Conservation (phyloP, 495 filamentous ascomycete genomes). For the Podospora comata region DNA sequence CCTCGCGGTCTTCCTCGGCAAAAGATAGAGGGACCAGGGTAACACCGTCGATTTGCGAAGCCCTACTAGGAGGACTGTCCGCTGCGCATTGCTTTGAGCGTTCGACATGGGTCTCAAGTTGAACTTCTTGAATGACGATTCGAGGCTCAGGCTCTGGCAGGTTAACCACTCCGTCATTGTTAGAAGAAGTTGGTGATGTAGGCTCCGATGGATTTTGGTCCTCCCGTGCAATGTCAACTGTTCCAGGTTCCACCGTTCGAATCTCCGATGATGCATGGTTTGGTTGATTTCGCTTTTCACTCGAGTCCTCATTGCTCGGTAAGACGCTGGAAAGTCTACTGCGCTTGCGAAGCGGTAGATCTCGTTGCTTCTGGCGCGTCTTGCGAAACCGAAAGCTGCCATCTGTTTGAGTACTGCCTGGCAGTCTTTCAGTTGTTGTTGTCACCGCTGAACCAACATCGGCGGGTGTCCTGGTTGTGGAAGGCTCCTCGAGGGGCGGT, state of each 20-base stretch:
- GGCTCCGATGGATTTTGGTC: background rate
- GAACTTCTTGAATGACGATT: background rate
- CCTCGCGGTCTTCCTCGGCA: background rate
- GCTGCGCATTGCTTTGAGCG: background rate
- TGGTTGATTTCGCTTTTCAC: background rate
- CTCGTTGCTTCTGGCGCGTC: background rate
- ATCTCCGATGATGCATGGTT: background rate
- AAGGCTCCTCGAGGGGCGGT: background rate
- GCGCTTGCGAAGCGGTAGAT: background rate
- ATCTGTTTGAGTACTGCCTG: slow-evolving; percentile 25
- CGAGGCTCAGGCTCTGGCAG: background rate
- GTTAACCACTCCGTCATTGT: background rate
- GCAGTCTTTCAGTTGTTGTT: slow-evolving; percentile 20
- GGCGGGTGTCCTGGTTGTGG: background rate
- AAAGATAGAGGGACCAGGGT: background rate
- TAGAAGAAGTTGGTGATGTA: background rate
- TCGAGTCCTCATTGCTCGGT: background rate
- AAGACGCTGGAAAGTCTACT: background rate
- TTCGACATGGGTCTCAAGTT: background rate
- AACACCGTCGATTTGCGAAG: background rate
- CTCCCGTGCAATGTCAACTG: no score
- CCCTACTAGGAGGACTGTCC: background rate
- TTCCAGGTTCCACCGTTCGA: background rate
- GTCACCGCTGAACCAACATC: background rate
- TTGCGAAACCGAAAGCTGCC: slow-evolving; percentile 31